Base-by-base conservation (phyloP, 2,329 filamentous ascomycete genomes). In the Magnaporthiopsis rhizophila region DNA sequence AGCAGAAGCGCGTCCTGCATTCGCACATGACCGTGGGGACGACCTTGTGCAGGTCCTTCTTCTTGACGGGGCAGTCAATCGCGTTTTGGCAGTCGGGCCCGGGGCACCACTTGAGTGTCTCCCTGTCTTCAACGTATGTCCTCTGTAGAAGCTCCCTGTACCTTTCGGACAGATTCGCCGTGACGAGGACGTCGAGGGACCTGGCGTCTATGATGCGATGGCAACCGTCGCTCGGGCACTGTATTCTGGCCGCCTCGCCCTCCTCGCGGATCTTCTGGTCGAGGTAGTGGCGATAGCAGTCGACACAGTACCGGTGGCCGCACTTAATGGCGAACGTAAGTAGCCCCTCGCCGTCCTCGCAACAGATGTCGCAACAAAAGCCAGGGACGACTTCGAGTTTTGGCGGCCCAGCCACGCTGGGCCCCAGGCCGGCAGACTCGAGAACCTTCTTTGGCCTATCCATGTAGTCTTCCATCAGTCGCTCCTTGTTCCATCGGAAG, bases 31-130 rank as follows among this genome's bases (percentile, higher is more conserved):
- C 95, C 0, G 93, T 96, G 0, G 95, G 95, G 0, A 99, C 95
- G 32, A 97, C 85, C 69, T 85, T 88, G 69, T 87, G 84, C 26
- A 99, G 81, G 65, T 97, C 92, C 73, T 92, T 92, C 78, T 90
- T 89, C 79, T 96, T 97, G 65, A 98, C 84, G 0, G 80, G 81
- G 71, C 95, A 99, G 72, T 98, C 91, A 60, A 99, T 81, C 15
- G 94, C 95, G 72, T 95, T 98, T 71, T 90, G 86, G 76, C 95
- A 99, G 75, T 99, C 94, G n/a, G 95, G 95, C 1, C 94, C 94
- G 0, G 95, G 95, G 74, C 95, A 99, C 95, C 95, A 99, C 75
- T 96, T 97, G 66, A 98, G 85, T 64, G 89, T 89, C 65, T 97
- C 93, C 77, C 92, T 97, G 76, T 99, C 94, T 75, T 99, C 95